These are phyloP conservation scores for Boletus rufocinnamomeus DNA, from an alignment of 768 basidiomycete genomes.

Conservation along the genomic window DNA sequence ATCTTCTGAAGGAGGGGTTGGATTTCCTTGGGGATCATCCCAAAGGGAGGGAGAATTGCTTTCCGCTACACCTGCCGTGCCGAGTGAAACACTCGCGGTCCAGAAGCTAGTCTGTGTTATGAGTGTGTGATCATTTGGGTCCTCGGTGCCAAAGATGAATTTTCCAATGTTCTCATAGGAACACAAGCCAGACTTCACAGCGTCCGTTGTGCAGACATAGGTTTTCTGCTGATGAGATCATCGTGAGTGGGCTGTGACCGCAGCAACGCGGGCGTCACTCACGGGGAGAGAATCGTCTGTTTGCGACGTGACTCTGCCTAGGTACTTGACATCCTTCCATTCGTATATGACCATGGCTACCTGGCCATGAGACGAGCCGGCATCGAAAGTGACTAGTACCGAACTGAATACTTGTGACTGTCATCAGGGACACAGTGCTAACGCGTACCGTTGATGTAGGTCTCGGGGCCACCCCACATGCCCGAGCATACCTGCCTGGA, in stretches of 20 bases:
- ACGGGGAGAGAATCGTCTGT: conserved; percentile 63
- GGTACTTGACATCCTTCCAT: conserved; percentile 84
- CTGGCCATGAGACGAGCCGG: conserved; percentile 71
- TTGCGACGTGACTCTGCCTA: conserved; percentile 68
- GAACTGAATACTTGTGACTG: conserved; percentile 20
- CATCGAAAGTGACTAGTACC: conserved; percentile 71
- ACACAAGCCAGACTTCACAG: conserved; percentile 74
- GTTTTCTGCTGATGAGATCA: conserved; percentile 66
- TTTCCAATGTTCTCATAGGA: conserved; percentile 68
- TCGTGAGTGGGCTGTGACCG: conserved; percentile 19
- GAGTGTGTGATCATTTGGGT: conserved; percentile 58
- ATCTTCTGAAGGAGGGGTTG: conserved; percentile 51
- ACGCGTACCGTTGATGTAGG: conserved; percentile 80
- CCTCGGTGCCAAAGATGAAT: conserved; percentile 71
- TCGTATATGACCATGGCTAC: conserved; percentile 95
- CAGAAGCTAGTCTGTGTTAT: conserved; percentile 82
- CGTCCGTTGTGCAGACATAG: conserved; percentile 89
- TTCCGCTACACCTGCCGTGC: conserved; percentile 29
- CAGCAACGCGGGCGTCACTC: conserved; percentile 36
- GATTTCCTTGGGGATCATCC: conserved; percentile 62
- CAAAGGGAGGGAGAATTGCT: conserved; percentile 44
- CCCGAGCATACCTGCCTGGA: conserved; percentile 92
- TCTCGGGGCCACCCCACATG: conserved; percentile 82
- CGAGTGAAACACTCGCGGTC: conserved; percentile 76
- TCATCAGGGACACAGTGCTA: conserved; percentile 6